Conservation (phyloP, 1,139 yeast genomes). For the Petasospora fabianii region DNA sequence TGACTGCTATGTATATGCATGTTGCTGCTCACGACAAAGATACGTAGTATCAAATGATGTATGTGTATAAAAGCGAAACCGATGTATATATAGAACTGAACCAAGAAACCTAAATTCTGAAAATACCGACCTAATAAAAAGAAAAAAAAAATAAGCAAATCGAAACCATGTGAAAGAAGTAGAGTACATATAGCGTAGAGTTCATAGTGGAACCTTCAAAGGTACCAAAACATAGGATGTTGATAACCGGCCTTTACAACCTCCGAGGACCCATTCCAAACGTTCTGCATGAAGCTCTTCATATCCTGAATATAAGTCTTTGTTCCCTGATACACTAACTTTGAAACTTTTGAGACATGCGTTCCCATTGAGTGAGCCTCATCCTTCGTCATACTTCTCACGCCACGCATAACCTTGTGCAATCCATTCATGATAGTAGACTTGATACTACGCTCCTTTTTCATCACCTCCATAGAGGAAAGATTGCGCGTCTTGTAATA, state of each 20-base stretch:
- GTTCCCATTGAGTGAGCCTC: background rate
- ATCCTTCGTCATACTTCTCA: background rate
- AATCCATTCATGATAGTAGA: background rate
- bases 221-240: constrained; percentile 6
- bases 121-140: no score
- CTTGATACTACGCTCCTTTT: background rate
- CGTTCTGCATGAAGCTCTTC: background rate
- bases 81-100: no score
- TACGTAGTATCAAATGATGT: no score
- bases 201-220: background rate
- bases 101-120: no score
- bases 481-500: constrained; percentile 2
- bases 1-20: no score
- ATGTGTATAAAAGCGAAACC: no score
- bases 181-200: background rate
- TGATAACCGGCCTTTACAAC: background rate
- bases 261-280: background rate
- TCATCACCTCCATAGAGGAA: no score
- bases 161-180: background rate
- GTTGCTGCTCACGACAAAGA: no score
- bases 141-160: no score
- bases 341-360: constrained; percentile 9
- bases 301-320: background rate
- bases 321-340: constrained; percentile 10
- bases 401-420: background rate